phyloP scores from a whole-genome alignment of 2,329 filamentous ascomycete species.

The Elsinoe batatas region DNA sequence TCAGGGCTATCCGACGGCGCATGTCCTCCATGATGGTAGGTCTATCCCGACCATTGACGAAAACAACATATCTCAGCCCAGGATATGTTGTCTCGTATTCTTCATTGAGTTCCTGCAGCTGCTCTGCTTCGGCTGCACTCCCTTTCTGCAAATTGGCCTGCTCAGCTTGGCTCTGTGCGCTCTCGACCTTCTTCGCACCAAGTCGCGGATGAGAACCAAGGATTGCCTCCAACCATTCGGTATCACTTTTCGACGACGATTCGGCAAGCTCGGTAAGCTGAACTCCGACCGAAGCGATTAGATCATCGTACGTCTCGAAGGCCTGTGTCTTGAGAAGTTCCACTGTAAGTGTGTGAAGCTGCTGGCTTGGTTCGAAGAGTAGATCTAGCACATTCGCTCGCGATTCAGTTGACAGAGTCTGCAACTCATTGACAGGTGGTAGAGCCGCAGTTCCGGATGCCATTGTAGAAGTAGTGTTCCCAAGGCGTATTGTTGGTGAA shows the following conservation, averaged over 20 bases:
- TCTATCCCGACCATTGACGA: slow-evolving; percentile 73
- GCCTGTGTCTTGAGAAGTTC: slow-evolving; percentile 52
- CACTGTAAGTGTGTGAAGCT: slow-evolving; percentile 62
- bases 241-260: slow-evolving; percentile 41
- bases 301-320: slow-evolving; percentile 57
- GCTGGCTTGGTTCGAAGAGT: slow-evolving; percentile 73
- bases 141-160: slow-evolving; percentile 60
- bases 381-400: slow-evolving; percentile 57
- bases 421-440: slow-evolving; percentile 49
- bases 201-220: slow-evolving; percentile 74
- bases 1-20: slow-evolving; percentile 59
- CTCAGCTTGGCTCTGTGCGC: slow-evolving; percentile 67
- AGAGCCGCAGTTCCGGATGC: slow-evolving; percentile 30
- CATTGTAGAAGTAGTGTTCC: background rate
- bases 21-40: slow-evolving; percentile 74
- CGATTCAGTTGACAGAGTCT: slow-evolving; percentile 44
- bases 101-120: slow-evolving; percentile 55
- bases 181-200: slow-evolving; percentile 73
- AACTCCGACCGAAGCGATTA: slow-evolving; percentile 57
- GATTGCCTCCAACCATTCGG: slow-evolving; percentile 56
- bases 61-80: slow-evolving; percentile 79
- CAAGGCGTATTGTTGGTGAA: background rate
- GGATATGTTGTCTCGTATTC: slow-evolving; percentile 76
- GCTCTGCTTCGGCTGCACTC: slow-evolving; percentile 43
- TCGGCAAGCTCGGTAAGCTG: slow-evolving; percentile 53